Base-by-base conservation (phyloP, 2,329 filamentous ascomycete genomes). In the Amauroascus verrucosus region DNA sequence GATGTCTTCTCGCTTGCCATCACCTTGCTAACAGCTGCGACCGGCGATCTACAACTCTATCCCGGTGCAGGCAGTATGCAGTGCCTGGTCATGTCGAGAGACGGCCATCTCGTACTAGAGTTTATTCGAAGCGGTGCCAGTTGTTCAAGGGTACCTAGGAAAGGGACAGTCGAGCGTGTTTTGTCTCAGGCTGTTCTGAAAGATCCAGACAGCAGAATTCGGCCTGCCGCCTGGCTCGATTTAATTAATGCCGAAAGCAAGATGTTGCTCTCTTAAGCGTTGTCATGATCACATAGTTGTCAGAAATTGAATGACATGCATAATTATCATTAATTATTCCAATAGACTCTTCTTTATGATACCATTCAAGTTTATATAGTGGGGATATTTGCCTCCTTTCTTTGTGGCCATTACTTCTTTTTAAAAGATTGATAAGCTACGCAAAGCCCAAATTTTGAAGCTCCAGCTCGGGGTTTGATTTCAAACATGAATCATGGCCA, bases 1-100 rank as follows among this genome's bases (percentile, higher is more conserved):
- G 72, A 75, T 55, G 66, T 75, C 1, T 75, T 74, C 54, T 73
- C 72, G 0, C 64, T 75, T 2, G 72, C 71, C 5, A 67, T 73
- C 11, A 75, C 71, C 5, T 60, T 75, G 6, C 63, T 75, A 16
- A 70, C 71, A 1, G 70, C 69, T 11, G 72, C 70, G 1, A 75
- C 71, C 4, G 72, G 72, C 1, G 69, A 75, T 57, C 51, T 73
- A n/a, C 60, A 71, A 8, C 59, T 75, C 1, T 75, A 74, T 53
- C 63, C 70, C 0, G 67, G 70, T 6, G 59, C 64, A 13, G 69
- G 61, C 53, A 65, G 63, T 30, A 68, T 72, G 60, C 67, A 71
- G 57, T 64, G 70, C 11, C 63, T 73, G 1, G 67, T 66, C 16
- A 72, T 74, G 68, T 69, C 72, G 1, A 64, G 68, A 11, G 68